Conservation (phyloP, 2,329 filamentous ascomycete species). For the Hypomyces rosellus region DNA sequence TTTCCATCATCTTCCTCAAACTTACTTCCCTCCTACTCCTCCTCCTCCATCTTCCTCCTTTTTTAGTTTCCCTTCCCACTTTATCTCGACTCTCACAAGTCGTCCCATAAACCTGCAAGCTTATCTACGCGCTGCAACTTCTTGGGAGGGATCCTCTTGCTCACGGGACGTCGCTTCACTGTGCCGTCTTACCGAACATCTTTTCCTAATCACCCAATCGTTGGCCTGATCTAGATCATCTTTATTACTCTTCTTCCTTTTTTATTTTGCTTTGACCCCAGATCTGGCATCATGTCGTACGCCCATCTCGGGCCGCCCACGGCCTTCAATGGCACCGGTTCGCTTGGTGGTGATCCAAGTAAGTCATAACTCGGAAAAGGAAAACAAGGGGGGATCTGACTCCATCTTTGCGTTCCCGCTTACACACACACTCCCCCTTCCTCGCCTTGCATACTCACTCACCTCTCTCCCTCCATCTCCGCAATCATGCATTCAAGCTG, state of each 20-base stretch:
- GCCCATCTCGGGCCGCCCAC: constrained; percentile 51
- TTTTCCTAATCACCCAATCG: not conserved
- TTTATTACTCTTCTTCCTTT: not conserved
- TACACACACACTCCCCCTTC: not conserved
- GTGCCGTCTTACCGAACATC: constrained; percentile 6
- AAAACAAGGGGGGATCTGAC: not conserved
- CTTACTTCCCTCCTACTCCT: constrained; percentile 6
- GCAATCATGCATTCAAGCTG: no score
- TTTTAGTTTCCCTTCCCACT: not conserved
- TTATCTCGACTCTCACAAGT: constrained; percentile 7
- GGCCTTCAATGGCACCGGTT: constrained; percentile 59
- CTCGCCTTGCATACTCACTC: not conserved
- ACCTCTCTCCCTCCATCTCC: not conserved
- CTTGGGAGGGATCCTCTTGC: not conserved
- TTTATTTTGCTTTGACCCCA: constrained; percentile 7
- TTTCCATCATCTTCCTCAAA: not conserved
- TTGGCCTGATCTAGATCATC: not conserved
- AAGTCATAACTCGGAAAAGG: constrained; percentile 29
- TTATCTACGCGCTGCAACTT: constrained; percentile 6
- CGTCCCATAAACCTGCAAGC: constrained; percentile 9
- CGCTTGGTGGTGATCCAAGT: constrained; percentile 73
- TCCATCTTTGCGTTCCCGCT: not conserved
- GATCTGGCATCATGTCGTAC: constrained; percentile 47
- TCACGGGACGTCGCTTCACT: constrained; percentile 8
- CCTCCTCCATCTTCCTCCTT: not conserved